A percentile compares a stretch with the other conserved stretches of the same genome.
Evolutionary conservation across 2,329 filamentous ascomycete species (phyloP).

Genomic region (Ceratocystis ficicola): DNA sequence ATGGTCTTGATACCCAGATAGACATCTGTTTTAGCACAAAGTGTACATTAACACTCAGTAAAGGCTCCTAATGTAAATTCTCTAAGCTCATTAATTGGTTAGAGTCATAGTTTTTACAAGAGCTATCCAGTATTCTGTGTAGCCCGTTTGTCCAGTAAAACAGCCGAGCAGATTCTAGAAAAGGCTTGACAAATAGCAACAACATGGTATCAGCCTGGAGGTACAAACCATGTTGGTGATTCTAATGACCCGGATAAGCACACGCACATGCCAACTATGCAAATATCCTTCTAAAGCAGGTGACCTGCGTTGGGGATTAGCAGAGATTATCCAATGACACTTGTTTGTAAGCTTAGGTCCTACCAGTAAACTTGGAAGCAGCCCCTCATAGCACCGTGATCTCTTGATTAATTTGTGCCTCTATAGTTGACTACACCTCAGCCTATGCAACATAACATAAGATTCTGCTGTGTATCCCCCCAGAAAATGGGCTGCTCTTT

Average conservation of each 20-base stretch:
- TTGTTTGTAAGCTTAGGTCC: not conserved
- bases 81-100: too few species aligned
- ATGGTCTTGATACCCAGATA: constrained; percentile 4
- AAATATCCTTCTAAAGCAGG: too few species aligned
- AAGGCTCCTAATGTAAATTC: too few species aligned
- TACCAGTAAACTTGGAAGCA: not conserved
- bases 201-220: too few species aligned
- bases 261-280: not conserved
- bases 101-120: too few species aligned
- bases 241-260: not conserved
- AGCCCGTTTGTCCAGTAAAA: not conserved
- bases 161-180: not conserved
- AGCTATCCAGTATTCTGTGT: too few species aligned
- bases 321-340: not conserved
- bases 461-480: too few species aligned
- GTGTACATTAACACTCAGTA: too few species aligned
- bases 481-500: too few species aligned
- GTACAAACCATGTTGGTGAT: too few species aligned
- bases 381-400: not conserved
- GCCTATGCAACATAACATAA: too few species aligned
- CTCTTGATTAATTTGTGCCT: not conserved
- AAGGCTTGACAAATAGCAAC: too few species aligned
- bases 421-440: not conserved
- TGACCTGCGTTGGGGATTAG: not conserved
- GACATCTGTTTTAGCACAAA: not conserved